These are phyloP conservation scores for Aspergillus glaucus DNA, from an alignment of 2,329 filamentous ascomycete genomes.

Conservation along the genomic window DNA sequence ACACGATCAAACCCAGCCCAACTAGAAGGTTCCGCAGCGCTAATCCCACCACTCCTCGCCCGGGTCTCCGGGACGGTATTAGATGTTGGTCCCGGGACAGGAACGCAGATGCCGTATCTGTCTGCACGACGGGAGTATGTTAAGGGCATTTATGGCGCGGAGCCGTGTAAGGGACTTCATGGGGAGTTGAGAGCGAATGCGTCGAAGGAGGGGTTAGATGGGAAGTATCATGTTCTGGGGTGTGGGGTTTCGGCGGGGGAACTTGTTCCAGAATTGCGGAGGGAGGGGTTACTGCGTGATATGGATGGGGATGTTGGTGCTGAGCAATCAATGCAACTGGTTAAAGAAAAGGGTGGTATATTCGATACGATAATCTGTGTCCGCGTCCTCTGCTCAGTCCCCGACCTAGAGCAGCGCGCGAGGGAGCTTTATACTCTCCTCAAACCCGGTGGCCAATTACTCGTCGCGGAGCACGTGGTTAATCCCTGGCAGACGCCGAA, in stretches of 20 bases:
- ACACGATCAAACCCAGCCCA: slow-evolving; percentile 4
- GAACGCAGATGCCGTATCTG: slow-evolving; percentile 45
- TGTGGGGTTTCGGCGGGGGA: slow-evolving; percentile 43
- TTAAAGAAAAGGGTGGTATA: slow-evolving; percentile 25
- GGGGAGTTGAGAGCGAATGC: slow-evolving; percentile 37
- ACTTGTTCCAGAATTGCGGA: slow-evolving; percentile 40
- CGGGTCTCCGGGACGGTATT: slow-evolving; percentile 39
- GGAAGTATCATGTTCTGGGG: slow-evolving; percentile 46
- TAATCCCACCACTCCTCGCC: slow-evolving; percentile 38
- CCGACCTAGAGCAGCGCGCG: slow-evolving; percentile 41
- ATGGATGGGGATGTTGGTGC: slow-evolving; percentile 2
- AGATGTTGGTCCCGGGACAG: slow-evolving; percentile 49
- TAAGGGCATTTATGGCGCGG: slow-evolving; percentile 48
- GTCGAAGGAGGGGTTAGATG: slow-evolving; percentile 34
- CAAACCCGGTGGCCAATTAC: slow-evolving; percentile 49
- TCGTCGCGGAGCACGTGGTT: slow-evolving; percentile 52
- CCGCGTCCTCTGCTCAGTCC: slow-evolving; percentile 51
- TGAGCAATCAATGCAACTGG: slow-evolving; percentile 1
- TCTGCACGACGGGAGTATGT: slow-evolving; percentile 31
- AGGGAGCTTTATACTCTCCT: slow-evolving; percentile 45
- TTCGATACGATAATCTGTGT: slow-evolving; percentile 53
- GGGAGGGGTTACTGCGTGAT: slow-evolving; percentile 33
- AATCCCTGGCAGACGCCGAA: slow-evolving; percentile 45
- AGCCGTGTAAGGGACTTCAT: slow-evolving; percentile 48
- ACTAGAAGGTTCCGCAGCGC: slow-evolving; percentile 25